These are phyloP conservation scores for Cystobasidium ongulense DNA, from an alignment of 768 basidiomycete species.

Conservation along the genomic window DNA sequence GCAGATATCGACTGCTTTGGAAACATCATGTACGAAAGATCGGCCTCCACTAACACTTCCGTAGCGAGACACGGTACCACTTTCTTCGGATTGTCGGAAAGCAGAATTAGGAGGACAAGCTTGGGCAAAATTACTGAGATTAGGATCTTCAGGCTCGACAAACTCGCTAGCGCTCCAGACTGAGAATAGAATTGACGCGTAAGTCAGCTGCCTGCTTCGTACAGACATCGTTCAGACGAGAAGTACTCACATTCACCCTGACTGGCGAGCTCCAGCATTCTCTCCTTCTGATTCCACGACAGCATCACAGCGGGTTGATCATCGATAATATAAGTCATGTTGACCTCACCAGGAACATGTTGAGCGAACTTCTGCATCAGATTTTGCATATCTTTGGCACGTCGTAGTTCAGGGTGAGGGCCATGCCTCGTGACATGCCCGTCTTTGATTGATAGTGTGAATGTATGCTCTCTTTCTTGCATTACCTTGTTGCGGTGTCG, in stretches of 20 bases:
- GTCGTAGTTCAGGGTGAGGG: constrained; percentile 34
- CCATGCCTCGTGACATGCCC: constrained; percentile 35
- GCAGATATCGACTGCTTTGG: constrained; percentile 39
- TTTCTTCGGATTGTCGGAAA: constrained; percentile 38
- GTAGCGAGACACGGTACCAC: constrained; percentile 35
- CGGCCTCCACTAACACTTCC: constrained; percentile 34
- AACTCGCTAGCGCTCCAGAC: constrained; percentile 41
- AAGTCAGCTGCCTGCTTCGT: not conserved
- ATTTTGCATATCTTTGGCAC: constrained; percentile 40
- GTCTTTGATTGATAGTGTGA: constrained; percentile 38
- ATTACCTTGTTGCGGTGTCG: constrained; percentile 39
- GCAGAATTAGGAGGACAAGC: constrained; percentile 42
- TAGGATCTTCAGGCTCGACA: constrained; percentile 37
- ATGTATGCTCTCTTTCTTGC: constrained; percentile 41
- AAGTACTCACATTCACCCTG: constrained; percentile 38
- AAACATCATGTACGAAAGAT: constrained; percentile 41
- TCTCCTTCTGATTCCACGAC: constrained; percentile 37
- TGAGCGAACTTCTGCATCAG: constrained; percentile 36
- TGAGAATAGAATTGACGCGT: constrained; percentile 21
- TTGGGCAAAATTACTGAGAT: constrained; percentile 40
- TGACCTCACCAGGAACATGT: constrained; percentile 37
- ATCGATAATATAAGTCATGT: constrained; percentile 40
- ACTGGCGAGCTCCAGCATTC: constrained; percentile 38
- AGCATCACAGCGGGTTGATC: constrained; percentile 41
- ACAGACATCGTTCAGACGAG: not conserved